phyloP scores from a whole-genome alignment of 1,284 basidiomycete species.

The Tremellales sp. region DNA sequence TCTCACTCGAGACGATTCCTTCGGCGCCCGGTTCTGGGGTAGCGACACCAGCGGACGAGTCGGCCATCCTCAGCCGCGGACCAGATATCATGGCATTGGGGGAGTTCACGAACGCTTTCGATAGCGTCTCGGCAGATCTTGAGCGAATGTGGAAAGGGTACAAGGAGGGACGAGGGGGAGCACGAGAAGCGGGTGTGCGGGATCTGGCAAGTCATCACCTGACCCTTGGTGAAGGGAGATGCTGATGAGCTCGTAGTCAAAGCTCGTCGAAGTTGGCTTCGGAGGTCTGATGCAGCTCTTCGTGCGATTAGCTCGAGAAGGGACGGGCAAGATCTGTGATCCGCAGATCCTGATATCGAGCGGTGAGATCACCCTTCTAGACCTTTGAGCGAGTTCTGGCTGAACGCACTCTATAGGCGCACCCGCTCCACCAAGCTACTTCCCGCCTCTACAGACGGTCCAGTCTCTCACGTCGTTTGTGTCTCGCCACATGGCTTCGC shows the following conservation, averaged over 20 bases:
- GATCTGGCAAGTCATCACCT: constrained; percentile 32
- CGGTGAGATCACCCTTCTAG: no score
- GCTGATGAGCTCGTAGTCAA: constrained; percentile 16
- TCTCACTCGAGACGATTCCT: constrained; percentile 23
- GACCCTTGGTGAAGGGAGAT: background rate
- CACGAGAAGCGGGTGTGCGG: constrained; percentile 40
- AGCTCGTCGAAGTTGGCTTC: constrained; percentile 41
- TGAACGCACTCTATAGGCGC: constrained; percentile 11
- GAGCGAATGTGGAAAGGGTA: constrained; percentile 44
- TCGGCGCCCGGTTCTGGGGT: constrained; percentile 17
- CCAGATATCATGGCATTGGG: constrained; percentile 39
- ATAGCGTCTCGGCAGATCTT: constrained; percentile 39
- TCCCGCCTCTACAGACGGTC: constrained; percentile 25
- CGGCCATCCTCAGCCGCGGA: constrained; percentile 30
- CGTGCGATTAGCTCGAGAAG: constrained; percentile 31
- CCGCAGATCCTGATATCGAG: no score
- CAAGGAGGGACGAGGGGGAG: constrained; percentile 36
- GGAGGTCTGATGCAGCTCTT: constrained; percentile 33
- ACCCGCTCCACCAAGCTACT: constrained; percentile 33
- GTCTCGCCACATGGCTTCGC: constrained; percentile 6
- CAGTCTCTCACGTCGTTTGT: constrained; percentile 17
- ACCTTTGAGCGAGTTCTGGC: no score
- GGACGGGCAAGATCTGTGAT: constrained; percentile 23
- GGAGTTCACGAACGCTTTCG: constrained; percentile 41
- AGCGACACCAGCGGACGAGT: constrained; percentile 32